Evolutionary conservation across 768 basidiomycete species (phyloP), one percentile per base, ranked within the genome.

Genomic region (Rhodotorula taiwanensis): DNA sequence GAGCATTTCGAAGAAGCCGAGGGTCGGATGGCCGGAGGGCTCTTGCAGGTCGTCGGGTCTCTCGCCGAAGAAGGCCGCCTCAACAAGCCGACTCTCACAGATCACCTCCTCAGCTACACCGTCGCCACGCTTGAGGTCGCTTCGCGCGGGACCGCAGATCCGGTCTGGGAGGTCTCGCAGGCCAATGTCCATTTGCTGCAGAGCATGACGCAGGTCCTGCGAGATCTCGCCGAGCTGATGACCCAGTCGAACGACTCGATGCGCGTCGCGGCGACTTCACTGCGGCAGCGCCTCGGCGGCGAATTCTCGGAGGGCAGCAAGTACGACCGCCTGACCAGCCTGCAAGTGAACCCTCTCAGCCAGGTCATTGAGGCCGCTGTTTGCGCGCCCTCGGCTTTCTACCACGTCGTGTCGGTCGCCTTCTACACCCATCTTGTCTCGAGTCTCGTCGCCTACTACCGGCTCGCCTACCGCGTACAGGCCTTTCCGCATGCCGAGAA

Each of bases 361-460:
- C 81, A 94, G 43, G 81, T 99, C 27, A 81, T 94, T 30, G 94
- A 99, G 77, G 84, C 87, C 0, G 92, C 93, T 0, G 87, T 88
- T 4, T 85, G 95, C 49, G 85, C 87, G 0, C 93, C 91, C 0
- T 88, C 92, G 65, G 86, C 91, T 73, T 81, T 99, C 31, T 83
- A 86, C 36, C 87, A 95, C 70, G 86, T 94, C 49, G 81, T 91
- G n/a, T 80, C 88, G 43, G 80, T 97, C 70, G 82, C 86, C 2
- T 98, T 93, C 76, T 97, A 95, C 73, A 89, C 89, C 8, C 86
- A 86, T 68, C 80, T 99, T 52, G 87, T 89, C 2, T 86, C 92
- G 6, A 84, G 85, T 5, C 87, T 89, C 70, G 83, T 98, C 50
- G 88, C 88, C 0, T 78, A 97, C 47, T 84, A 89, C n/a, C 87